Evolutionary conservation across 257 asterid species (phyloP).

Genomic region (Striga asiatica): DNA sequence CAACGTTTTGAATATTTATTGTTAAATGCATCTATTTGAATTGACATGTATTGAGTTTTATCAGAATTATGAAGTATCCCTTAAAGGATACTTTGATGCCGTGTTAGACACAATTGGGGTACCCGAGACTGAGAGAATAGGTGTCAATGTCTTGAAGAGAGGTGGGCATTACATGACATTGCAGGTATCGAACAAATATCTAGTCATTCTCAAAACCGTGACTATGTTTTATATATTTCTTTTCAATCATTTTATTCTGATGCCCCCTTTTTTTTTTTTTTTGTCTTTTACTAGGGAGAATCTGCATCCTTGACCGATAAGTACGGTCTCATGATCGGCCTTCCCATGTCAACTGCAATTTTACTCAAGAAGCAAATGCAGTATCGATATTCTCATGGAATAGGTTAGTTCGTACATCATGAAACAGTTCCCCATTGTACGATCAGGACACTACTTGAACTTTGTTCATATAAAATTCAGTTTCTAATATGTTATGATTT

Average conservation of each 20-base stretch:
- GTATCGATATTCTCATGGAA: conserved; percentile 74
- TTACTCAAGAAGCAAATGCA: conserved; percentile 67
- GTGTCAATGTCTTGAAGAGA: conserved; percentile 67
- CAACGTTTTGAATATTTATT: not conserved
- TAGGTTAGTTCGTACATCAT: conserved; percentile 37
- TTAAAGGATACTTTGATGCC: conserved; percentile 85
- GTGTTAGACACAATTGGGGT: conserved; percentile 85
- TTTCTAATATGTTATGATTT: too few relatives aligned
- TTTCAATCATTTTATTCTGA: not conserved
- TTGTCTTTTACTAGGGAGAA: conserved; percentile 62
- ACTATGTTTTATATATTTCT: not conserved
- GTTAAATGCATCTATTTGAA: not conserved
- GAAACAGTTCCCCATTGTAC: not conserved
- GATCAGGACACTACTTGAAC: not conserved
- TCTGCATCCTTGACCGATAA: conserved; percentile 72
- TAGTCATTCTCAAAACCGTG: not conserved
- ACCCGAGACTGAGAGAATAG: conserved; percentile 74
- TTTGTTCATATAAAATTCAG: not conserved
- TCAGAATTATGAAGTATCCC: conserved; percentile 62
- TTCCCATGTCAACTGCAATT: conserved; percentile 58
- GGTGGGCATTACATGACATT: conserved; percentile 97
- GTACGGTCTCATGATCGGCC: conserved; percentile 72
- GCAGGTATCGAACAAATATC: conserved; percentile 45
- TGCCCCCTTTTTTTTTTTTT: not conserved
- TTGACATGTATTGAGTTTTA: conserved; percentile 4